A percentile compares a stretch with the other conserved stretches of the same genome.
phyloP scores from a whole-genome alignment of 306 rosid genomes.

The Vicia sativa region DNA sequence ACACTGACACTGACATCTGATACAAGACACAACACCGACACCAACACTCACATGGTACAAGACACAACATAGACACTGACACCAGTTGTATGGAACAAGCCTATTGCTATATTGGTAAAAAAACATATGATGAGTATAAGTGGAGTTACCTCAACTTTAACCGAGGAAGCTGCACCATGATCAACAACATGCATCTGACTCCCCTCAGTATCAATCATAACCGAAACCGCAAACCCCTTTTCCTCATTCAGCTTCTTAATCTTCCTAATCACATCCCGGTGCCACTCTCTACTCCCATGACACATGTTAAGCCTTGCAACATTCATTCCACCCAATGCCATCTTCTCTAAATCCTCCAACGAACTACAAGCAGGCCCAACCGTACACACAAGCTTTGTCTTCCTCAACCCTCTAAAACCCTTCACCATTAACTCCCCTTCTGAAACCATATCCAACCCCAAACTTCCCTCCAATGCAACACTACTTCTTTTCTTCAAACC shows the following conservation, averaged over 20 bases:
- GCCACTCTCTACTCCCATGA: slow-evolving; percentile 84
- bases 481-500: slow-evolving; percentile 35
- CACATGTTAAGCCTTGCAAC: slow-evolving; percentile 94
- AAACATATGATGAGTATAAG: too few species aligned
- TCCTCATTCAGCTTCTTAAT: slow-evolving; percentile 75
- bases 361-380: slow-evolving; percentile 78
- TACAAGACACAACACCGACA: too few species aligned
- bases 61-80: too few species aligned
- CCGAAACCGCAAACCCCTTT: slow-evolving; percentile 67
- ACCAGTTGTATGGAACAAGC: too few species aligned
- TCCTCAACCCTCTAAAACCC: slow-evolving; percentile 81
- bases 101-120: too few species aligned
- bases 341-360: slow-evolving; percentile 70
- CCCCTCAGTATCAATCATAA: slow-evolving; percentile 94
- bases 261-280: slow-evolving; percentile 65
- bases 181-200: slow-evolving; percentile 87
- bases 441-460: slow-evolving; percentile 71
- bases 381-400: slow-evolving; percentile 88
- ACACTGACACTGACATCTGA: too few species aligned
- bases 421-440: slow-evolving; percentile 74
- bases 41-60: too few species aligned
- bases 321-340: slow-evolving; percentile 87
- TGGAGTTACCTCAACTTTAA: slow-evolving; percentile 70
- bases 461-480: slow-evolving; percentile 43
- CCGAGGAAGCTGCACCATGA: slow-evolving; percentile 82